A percentile compares a stretch with the other conserved stretches of the same genome.
phyloP scores from a whole-genome alignment of 2,329 filamentous ascomycete species.

The Amauroascus verrucosus region DNA sequence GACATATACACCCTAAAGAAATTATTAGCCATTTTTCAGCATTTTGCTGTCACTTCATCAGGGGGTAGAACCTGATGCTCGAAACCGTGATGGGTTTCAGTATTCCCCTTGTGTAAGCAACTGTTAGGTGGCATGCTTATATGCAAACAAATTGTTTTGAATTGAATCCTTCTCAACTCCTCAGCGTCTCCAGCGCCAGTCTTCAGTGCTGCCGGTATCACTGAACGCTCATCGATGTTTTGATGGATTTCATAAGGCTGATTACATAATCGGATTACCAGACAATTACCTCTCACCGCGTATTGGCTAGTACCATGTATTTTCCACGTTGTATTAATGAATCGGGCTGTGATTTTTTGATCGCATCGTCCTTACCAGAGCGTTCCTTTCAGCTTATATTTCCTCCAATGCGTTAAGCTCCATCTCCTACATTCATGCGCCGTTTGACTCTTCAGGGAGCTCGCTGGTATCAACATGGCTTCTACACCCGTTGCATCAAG shows the following conservation, averaged over 20 bases:
- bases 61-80: slow-evolving; percentile 26
- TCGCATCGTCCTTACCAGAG: neutral
- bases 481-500: slow-evolving; percentile 26
- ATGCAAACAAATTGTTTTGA: neutral
- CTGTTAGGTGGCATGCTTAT: neutral
- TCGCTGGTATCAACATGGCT: slow-evolving; percentile 36
- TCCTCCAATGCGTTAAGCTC: slow-evolving; percentile 25
- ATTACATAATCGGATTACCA: neutral
- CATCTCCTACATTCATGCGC: slow-evolving; percentile 32
- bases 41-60: slow-evolving; percentile 14
- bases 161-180: neutral
- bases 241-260: no score
- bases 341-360: no score
- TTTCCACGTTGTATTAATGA: neutral
- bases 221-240: no score
- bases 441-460: slow-evolving; percentile 36
- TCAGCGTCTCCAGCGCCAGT: no score
- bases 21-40: slow-evolving; percentile 1
- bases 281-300: neutral
- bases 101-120: neutral
- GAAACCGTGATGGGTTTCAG: neutral
- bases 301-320: neutral
- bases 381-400: slow-evolving; percentile 1
- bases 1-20: slow-evolving; percentile 50
- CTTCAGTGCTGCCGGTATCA: no score